These are phyloP conservation scores for Lactifluus hygrophoroides DNA, from an alignment of 768 basidiomycete species.

Conservation along the genomic window DNA sequence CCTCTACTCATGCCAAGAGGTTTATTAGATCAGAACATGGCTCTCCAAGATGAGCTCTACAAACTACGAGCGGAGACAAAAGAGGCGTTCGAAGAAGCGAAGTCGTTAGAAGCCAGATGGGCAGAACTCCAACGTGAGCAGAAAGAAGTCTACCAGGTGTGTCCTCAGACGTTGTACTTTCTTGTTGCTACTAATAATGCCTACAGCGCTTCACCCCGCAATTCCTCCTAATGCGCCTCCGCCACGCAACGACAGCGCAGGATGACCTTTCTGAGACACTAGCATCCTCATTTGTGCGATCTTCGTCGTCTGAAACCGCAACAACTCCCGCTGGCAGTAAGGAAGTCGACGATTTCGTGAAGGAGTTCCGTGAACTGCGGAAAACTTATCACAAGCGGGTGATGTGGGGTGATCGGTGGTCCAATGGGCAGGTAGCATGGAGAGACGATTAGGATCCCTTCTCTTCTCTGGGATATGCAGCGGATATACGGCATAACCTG, in stretches of 20 bases:
- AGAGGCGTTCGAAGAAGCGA: constrained; percentile 82
- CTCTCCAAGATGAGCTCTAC: constrained; percentile 69
- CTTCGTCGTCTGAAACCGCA: constrained; percentile 26
- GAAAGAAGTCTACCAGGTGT: constrained; percentile 78
- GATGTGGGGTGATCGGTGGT: constrained; percentile 87
- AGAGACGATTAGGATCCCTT: constrained; percentile 45
- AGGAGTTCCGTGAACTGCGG: constrained; percentile 76
- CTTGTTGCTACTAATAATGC: neutral
- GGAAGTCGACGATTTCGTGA: constrained; percentile 82
- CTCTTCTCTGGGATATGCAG: neutral
- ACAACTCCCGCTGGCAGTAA: constrained; percentile 26
- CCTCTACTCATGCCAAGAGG: constrained; percentile 6
- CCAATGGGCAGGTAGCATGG: constrained; percentile 79
- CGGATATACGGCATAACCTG: no score
- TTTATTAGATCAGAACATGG: constrained; percentile 58
- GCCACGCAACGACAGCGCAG: constrained; percentile 82
- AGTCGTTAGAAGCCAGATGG: constrained; percentile 73
- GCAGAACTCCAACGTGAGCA: constrained; percentile 85
- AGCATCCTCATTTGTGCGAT: constrained; percentile 72
- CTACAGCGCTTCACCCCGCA: constrained; percentile 72
- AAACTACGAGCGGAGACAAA: constrained; percentile 73
- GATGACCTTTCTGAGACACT: constrained; percentile 84
- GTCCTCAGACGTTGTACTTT: neutral
- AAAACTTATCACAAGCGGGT: constrained; percentile 91
- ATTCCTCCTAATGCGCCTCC: constrained; percentile 80